phyloP scores from a whole-genome alignment of 257 asterid species.

The Solanum bulbocastanum region DNA sequence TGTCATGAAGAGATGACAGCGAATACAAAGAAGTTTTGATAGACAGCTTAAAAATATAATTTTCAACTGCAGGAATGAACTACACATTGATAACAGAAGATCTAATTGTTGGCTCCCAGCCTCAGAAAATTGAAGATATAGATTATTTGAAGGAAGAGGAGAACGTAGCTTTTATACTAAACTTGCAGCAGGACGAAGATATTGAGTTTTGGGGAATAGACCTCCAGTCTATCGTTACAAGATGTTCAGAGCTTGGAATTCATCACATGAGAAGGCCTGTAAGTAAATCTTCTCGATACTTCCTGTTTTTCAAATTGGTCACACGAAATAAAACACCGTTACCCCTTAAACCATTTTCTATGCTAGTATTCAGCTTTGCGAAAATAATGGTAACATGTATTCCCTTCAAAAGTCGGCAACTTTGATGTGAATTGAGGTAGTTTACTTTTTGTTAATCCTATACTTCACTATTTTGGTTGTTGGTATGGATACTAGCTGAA shows the following conservation, averaged over 20 bases:
- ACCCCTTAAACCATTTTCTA: not conserved
- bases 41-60: slow-evolving; percentile 1
- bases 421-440: not conserved
- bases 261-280: slow-evolving; percentile 94
- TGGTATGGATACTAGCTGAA: not conserved
- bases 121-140: slow-evolving; percentile 79
- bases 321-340: not conserved
- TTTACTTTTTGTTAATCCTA: not conserved
- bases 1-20: not conserved
- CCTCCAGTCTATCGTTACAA: slow-evolving; percentile 41
- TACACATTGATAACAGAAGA: slow-evolving; percentile 74
- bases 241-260: slow-evolving; percentile 61
- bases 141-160: slow-evolving; percentile 68
- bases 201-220: slow-evolving; percentile 79
- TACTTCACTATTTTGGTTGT: not conserved
- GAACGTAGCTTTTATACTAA: slow-evolving; percentile 64
- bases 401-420: not conserved
- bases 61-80: slow-evolving; percentile 71
- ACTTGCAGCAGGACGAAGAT: slow-evolving; percentile 88
- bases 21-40: not conserved
- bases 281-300: slow-evolving; percentile 24
- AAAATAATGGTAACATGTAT: not conserved
- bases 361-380: not conserved
- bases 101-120: slow-evolving; percentile 87
- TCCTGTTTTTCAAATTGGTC: not conserved